Conservation (phyloP, 129 eudicot species). For the Lactuca saligna region DNA sequence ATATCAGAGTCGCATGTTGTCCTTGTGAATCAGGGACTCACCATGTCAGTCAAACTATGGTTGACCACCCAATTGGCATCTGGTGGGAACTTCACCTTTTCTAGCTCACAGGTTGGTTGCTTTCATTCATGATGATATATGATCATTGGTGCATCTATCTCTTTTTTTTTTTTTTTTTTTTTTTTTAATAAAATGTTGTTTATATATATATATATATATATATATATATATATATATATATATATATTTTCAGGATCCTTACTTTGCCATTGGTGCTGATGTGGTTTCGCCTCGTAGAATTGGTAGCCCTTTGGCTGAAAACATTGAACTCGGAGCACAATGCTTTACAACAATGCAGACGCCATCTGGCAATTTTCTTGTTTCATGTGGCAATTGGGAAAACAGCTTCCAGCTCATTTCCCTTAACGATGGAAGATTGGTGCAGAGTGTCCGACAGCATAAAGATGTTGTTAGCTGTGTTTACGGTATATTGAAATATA, state of each 20-base stretch:
- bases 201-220: neutral
- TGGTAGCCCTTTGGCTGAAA: slow-evolving; percentile 91
- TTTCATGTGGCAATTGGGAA: slow-evolving; percentile 97
- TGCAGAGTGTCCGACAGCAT: slow-evolving; percentile 93
- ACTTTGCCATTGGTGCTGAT: slow-evolving; percentile 89
- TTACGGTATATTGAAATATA: slow-evolving; percentile 62
- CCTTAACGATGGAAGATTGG: slow-evolving; percentile 82
- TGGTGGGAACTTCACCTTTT: slow-evolving; percentile 98
- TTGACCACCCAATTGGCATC: slow-evolving; percentile 94
- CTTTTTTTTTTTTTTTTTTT: no score
- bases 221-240: no score
- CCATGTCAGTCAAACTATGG: slow-evolving; percentile 86
- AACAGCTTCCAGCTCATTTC: slow-evolving; percentile 88
- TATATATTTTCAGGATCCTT: slow-evolving; percentile 65
- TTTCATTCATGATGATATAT: no score
- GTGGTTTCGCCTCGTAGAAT: slow-evolving; percentile 82
- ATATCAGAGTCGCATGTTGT: slow-evolving; percentile 66
- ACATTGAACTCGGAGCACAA: slow-evolving; percentile 84
- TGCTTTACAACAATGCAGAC: slow-evolving; percentile 84
- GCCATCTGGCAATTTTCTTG: slow-evolving; percentile 77
- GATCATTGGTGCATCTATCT: slow-evolving; percentile 15
- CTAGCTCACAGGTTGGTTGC: slow-evolving; percentile 88
- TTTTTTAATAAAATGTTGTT: no score
- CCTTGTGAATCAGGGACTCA: slow-evolving; percentile 69
- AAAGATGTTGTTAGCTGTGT: slow-evolving; percentile 95